Conservation (phyloP, 148 eudicot species). For the Arbutus unedo region DNA sequence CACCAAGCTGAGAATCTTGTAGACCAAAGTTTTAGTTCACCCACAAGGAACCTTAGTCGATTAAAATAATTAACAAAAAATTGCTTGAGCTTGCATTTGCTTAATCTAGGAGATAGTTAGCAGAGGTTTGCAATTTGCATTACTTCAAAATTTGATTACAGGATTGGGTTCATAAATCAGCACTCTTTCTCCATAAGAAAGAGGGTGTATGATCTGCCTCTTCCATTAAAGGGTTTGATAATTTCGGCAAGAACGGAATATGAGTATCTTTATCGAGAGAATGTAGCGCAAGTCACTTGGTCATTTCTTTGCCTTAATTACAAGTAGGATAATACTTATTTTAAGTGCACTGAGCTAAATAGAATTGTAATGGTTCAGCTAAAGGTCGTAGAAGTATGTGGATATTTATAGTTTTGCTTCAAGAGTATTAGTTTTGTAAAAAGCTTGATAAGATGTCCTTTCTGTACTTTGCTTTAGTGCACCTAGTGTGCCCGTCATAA, state of each 20-base stretch:
- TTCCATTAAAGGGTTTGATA: neutral
- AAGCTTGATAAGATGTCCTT: neutral
- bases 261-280: neutral
- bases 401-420: neutral
- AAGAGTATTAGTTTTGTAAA: neutral
- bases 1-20: slow-evolving; percentile 1
- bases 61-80: neutral
- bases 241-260: neutral
- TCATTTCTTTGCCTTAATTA: neutral
- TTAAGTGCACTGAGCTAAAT: neutral
- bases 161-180: neutral
- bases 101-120: neutral
- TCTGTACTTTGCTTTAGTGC: neutral
- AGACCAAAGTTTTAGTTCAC: neutral
- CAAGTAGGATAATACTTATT: neutral
- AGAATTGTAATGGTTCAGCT: neutral
- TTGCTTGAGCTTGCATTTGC: neutral
- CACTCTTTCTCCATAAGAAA: neutral
- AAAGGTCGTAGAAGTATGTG: neutral
- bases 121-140: neutral
- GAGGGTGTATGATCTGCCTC: neutral
- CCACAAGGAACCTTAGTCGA: neutral
- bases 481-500: neutral
- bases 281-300: neutral
- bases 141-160: neutral